phyloP scores from a whole-genome alignment of 352 stramenopile genomes.

The Pythium angustatum region DNA sequence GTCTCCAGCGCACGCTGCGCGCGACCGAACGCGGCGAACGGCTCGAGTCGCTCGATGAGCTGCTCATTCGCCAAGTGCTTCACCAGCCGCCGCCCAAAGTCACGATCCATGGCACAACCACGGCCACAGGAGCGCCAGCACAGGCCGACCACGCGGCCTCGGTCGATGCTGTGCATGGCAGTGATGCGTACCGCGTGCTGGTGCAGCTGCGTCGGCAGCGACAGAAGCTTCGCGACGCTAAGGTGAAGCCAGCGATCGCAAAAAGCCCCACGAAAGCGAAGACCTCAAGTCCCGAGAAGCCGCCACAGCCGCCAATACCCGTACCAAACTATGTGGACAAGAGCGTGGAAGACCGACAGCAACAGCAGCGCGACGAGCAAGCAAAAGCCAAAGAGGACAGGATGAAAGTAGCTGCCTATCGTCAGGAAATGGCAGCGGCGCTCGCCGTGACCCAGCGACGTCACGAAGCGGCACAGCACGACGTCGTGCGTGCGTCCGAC shows the following conservation, averaged over 20 bases:
- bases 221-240: constrained; percentile 10
- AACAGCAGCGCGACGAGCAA: constrained; percentile 2
- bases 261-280: background rate
- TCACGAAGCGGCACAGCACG: constrained; percentile 32
- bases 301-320: background rate
- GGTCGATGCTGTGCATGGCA: constrained; percentile 1
- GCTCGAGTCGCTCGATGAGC: constrained; percentile 45
- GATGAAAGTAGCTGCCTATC: background rate
- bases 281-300: background rate
- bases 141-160: too few species aligned
- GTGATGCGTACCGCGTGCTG: constrained; percentile 48
- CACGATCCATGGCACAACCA: too few species aligned
- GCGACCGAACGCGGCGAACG: constrained; percentile 55
- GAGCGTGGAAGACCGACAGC: constrained; percentile 1
- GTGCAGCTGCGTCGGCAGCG: constrained; percentile 34
- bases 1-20: constrained; percentile 50
- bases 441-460: constrained; percentile 23
- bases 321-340: background rate
- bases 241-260: background rate
- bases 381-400: background rate
- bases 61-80: constrained; percentile 59
- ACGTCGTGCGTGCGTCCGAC: constrained; percentile 18
- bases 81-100: constrained; percentile 24
- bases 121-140: too few species aligned
- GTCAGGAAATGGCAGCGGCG: constrained; percentile 31